Evolutionary conservation across 108 stramenopile species (phyloP).

Genomic region (Cyclotella sp.): DNA sequence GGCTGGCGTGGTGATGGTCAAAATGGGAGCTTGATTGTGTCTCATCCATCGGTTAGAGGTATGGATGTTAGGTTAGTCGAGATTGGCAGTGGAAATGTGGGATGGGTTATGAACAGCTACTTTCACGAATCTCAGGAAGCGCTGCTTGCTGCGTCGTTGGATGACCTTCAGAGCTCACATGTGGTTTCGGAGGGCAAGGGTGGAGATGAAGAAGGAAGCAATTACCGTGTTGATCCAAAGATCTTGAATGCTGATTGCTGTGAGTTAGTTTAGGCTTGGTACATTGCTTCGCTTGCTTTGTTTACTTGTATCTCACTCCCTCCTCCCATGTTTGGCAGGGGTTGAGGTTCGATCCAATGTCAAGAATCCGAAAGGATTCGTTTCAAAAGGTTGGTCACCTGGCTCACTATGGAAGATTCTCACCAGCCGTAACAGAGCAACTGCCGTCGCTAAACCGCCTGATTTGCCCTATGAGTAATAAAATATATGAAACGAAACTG

Average conservation of each 20-base stretch:
- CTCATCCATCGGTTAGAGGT: slow-evolving; percentile 64
- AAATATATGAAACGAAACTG: too few relatives aligned
- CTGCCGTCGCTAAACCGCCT: slow-evolving; percentile 63
- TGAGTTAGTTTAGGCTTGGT: too few relatives aligned
- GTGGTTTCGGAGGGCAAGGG: slow-evolving; percentile 56
- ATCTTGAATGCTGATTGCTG: slow-evolving; percentile 74
- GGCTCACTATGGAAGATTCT: slow-evolving; percentile 1
- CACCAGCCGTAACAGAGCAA: slow-evolving; percentile 6
- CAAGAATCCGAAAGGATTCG: slow-evolving; percentile 67
- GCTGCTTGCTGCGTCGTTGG: slow-evolving; percentile 72
- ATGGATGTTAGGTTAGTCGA: slow-evolving; percentile 74
- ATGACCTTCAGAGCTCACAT: slow-evolving; percentile 76
- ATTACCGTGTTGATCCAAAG: slow-evolving; percentile 33
- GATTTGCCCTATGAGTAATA: slow-evolving; percentile 70
- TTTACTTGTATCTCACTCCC: too few relatives aligned
- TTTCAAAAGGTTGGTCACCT: slow-evolving; percentile 31
- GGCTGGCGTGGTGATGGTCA: slow-evolving; percentile 59
- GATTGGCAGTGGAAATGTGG: slow-evolving; percentile 1
- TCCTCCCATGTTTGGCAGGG: slow-evolving; percentile 4
- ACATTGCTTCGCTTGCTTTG: too few relatives aligned
- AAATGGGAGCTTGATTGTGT: slow-evolving; percentile 68
- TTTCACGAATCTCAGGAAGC: slow-evolving; percentile 87
- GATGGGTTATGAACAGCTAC: slow-evolving; percentile 55
- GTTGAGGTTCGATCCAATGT: slow-evolving; percentile 83
- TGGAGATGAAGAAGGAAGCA: slow-evolving; percentile 18